phyloP scores from a whole-genome alignment of 768 basidiomycete genomes.

The Tremella fuciformis region DNA sequence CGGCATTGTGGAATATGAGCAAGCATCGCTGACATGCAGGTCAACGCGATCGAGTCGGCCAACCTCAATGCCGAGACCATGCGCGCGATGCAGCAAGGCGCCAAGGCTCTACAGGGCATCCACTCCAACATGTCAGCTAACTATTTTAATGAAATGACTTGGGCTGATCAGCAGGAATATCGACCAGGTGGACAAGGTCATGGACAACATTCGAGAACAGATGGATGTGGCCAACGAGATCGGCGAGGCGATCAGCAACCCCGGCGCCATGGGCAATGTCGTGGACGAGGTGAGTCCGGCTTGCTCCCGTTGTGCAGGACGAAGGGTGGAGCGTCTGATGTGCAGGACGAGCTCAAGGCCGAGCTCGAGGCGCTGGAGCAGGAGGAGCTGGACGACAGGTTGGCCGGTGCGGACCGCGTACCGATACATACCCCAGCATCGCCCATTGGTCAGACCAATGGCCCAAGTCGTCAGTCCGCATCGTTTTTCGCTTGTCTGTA shows the following conservation, averaged over 20 bases:
- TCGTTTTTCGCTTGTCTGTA: not conserved
- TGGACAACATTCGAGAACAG: conserved; percentile 83
- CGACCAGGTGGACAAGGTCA: conserved; percentile 83
- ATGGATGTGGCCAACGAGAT: conserved; percentile 90
- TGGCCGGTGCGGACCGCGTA: conserved; percentile 82
- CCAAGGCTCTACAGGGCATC: conserved; percentile 59
- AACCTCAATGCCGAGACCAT: conserved; percentile 98
- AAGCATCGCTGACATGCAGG: conserved; percentile 48
- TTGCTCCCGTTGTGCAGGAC: not conserved
- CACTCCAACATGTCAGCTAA: conserved; percentile 76
- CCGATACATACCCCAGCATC: conserved; percentile 73
- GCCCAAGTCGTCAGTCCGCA: conserved; percentile 31
- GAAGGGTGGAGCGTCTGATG: conserved; percentile 9
- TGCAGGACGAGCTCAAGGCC: conserved; percentile 69
- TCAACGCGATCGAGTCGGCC: conserved; percentile 93
- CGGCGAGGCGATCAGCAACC: conserved; percentile 77
- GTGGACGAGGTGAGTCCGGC: conserved; percentile 68
- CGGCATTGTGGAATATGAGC: too few relatives aligned
- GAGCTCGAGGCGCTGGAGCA: conserved; percentile 86
- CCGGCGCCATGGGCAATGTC: conserved; percentile 59
- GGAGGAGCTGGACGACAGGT: conserved; percentile 76
- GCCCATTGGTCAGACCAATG: conserved; percentile 29
- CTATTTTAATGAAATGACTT: not conserved
- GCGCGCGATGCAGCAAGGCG: conserved; percentile 93
- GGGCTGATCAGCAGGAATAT: conserved; percentile 60